A percentile compares a stretch with the other conserved stretches of the same genome.
phyloP scores from a whole-genome alignment of 2,329 filamentous ascomycete species.

The Bretziella fagacearum region DNA sequence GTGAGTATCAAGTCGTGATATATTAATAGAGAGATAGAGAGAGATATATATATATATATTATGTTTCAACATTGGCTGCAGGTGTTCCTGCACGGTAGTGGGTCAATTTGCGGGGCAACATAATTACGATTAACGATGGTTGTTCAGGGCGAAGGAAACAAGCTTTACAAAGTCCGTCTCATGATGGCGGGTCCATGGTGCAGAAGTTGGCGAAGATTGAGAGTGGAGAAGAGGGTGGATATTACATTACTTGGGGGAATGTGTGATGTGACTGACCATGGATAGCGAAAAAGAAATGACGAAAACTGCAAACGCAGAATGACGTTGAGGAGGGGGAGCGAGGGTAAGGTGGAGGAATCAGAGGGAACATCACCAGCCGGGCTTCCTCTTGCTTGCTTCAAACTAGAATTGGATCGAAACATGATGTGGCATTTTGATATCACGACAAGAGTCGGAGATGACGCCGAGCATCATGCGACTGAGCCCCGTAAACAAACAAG shows the following conservation, averaged over 20 bases:
- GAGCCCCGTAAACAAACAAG: too few species aligned
- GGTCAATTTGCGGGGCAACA: background rate
- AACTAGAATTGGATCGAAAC: background rate
- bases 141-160: background rate
- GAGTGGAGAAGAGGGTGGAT: background rate
- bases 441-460: too few species aligned
- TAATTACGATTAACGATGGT: background rate
- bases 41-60: too few species aligned
- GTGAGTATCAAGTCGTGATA: background rate
- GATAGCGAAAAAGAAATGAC: too few species aligned
- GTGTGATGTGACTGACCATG: background rate
- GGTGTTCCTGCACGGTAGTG: too few species aligned
- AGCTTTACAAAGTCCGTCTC: background rate
- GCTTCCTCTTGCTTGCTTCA: background rate
- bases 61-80: too few species aligned
- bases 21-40: background rate
- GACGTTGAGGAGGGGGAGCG: background rate
- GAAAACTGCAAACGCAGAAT: background rate
- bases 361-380: background rate
- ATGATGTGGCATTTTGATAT: background rate
- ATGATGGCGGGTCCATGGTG: background rate
- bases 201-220: background rate
- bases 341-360: background rate
- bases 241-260: background rate
- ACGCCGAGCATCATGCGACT: too few species aligned